These are phyloP conservation scores for Chaetomium strumarium DNA, from an alignment of 2,329 filamentous ascomycete species.

Conservation along the genomic window DNA sequence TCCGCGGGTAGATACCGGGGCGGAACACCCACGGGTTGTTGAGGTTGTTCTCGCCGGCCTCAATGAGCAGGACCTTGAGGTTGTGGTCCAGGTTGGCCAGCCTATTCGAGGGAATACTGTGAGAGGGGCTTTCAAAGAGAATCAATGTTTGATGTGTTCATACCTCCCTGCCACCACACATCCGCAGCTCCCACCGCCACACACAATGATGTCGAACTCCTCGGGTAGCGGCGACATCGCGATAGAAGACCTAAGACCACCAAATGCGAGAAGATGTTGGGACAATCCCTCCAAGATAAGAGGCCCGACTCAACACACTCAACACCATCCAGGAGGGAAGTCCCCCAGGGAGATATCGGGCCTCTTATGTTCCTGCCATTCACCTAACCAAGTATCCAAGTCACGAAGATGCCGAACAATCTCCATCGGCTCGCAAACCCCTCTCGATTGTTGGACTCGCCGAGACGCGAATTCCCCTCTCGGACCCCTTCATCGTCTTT, in stretches of 20 bases:
- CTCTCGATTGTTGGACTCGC: not conserved
- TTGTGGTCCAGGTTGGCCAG: conserved; percentile 73
- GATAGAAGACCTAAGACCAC: not conserved
- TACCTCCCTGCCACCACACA: conserved; percentile 54
- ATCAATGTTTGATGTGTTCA: conserved; percentile 17
- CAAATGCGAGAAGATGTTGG: not conserved
- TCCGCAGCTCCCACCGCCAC: conserved; percentile 64
- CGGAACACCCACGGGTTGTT: conserved; percentile 76
- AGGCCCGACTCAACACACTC: too few species aligned
- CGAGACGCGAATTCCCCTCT: not conserved
- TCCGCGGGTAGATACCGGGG: conserved; percentile 69
- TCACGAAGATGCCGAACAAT: not conserved
- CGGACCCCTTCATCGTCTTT: not conserved
- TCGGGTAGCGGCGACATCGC: conserved; percentile 52
- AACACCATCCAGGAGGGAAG: too few species aligned
- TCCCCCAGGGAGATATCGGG: too few species aligned
- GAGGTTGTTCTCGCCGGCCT: conserved; percentile 65
- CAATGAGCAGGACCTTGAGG: conserved; percentile 62
- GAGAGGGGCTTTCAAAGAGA: conserved; percentile 15
- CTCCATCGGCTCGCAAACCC: not conserved
- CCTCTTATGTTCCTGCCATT: not conserved
- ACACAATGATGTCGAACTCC: conserved; percentile 76
- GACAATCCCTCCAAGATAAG: too few species aligned
- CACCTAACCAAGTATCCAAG: too few species aligned
- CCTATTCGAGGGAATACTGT: conserved; percentile 37